Evolutionary conservation across 192 early-diverging fungal genomes (phyloP), one percentile per base, ranked within the genome.

Genomic region (Mortierella claussenii): DNA sequence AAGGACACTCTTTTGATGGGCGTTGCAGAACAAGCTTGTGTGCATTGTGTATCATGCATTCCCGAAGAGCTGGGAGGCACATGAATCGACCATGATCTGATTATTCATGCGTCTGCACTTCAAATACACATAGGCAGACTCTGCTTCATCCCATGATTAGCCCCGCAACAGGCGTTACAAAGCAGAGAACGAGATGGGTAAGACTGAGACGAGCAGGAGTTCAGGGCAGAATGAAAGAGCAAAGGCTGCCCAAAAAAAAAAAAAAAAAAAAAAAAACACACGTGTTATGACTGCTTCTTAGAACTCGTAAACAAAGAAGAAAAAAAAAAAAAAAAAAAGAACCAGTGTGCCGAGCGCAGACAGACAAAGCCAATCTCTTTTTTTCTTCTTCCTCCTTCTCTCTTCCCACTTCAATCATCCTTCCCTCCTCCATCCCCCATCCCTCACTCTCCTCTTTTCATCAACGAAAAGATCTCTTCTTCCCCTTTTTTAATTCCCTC

Each of bases 321-420:
- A n/a, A 45, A n/a, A 4, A 3, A 8, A 15, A 45, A 45, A 45
- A 45, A 45, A 45, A 45, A 45, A 15, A 45, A 45, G 20, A 45
- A 9, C n/a, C n/a, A n/a, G n/a, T n/a, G n/a, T n/a, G n/a, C n/a
- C n/a, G n/a, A n/a, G n/a, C n/a, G n/a, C n/a, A n/a, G n/a, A n/a
- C n/a, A n/a, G n/a, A n/a, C n/a, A n/a, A n/a, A n/a, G n/a, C n/a
- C n/a, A n/a, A 27, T 15, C 13, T 18, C 6, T 5, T 13, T n/a
- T n/a, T 55, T 40, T 44, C 10, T 58, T 62, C n/a, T n/a, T n/a
- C n/a, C n/a, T n/a, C n/a, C n/a, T 45, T 45, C 15, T 45, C 43
- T 20, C 15, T 45, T 13, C 13, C 15, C 43, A 45, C 55, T 40
- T 56, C 55, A 32, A 48, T 43, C 60, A 10, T 30, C 44, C 47